A percentile compares a stretch with the other conserved stretches of the same genome.
These are phyloP conservation scores for Marsdenia floribunda DNA, from an alignment of 257 asterid species.

Conservation along the genomic window DNA sequence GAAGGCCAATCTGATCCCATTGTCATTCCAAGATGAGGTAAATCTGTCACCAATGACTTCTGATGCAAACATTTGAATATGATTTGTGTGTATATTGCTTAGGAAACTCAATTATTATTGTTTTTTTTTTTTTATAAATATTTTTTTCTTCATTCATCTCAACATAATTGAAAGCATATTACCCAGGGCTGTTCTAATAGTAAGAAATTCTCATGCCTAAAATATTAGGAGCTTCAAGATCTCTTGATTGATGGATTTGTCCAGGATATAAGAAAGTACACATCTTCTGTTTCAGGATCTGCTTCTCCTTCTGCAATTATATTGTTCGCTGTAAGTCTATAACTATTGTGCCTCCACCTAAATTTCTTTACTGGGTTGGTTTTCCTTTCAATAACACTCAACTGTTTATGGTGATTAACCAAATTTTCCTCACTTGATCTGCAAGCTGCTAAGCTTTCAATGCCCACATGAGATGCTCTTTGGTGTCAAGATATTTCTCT, in stretches of 20 bases:
- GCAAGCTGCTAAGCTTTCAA: background rate
- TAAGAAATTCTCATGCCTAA: background rate
- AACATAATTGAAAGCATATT: background rate
- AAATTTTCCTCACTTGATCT: background rate
- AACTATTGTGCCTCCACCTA: background rate
- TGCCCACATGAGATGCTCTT: background rate
- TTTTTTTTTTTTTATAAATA: too few relatives aligned
- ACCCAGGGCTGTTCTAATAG: background rate
- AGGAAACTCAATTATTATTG: background rate
- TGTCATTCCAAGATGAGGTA: conserved; percentile 15
- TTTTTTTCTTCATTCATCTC: background rate
- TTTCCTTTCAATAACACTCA: background rate
- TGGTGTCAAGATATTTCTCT: background rate
- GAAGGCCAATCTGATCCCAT: conserved; percentile 47
- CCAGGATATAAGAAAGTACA: conserved; percentile 45
- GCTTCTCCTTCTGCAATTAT: conserved; percentile 70
- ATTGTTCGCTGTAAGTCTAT: conserved; percentile 58
- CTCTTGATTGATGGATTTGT: conserved; percentile 55
- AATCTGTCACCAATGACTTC: background rate
- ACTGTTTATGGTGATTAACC: background rate
- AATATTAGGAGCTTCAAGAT: conserved; percentile 27
- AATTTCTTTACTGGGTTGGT: background rate
- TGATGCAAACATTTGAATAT: background rate
- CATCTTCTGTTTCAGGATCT: conserved; percentile 52
- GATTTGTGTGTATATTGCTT: background rate